Evolutionary conservation across 305 asterid species (phyloP).

Genomic region (Fraxinus paxiana): DNA sequence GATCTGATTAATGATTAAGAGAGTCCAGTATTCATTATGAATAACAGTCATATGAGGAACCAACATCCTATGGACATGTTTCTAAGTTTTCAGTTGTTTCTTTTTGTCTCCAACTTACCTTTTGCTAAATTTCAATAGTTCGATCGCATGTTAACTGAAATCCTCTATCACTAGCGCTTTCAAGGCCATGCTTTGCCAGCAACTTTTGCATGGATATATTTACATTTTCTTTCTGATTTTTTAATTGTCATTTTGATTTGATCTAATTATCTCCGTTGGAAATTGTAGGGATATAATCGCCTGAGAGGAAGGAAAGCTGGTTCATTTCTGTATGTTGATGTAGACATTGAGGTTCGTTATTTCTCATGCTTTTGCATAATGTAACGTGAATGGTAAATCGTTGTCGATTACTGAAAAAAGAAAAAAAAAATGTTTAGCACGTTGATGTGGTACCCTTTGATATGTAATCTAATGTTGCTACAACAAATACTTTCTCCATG

Average conservation of each 20-base stretch:
- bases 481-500: slow-evolving; percentile 16
- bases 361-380: neutral
- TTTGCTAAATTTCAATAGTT: neutral
- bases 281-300: slow-evolving; percentile 71
- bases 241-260: neutral
- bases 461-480: slow-evolving; percentile 7
- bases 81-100: neutral
- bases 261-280: slow-evolving; percentile 14
- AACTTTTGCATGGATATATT: neutral
- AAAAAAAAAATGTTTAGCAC: neutral
- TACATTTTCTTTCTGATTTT: neutral
- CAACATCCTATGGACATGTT: neutral
- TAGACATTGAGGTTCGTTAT: slow-evolving; percentile 66
- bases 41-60: neutral
- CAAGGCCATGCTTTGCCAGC: neutral
- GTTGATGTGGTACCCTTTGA: neutral
- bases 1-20: neutral
- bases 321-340: slow-evolving; percentile 86
- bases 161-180: neutral
- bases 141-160: neutral
- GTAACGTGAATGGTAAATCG: neutral
- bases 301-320: slow-evolving; percentile 97
- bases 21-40: neutral
- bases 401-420: neutral
- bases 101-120: neutral